Base-by-base conservation (phyloP, 768 basidiomycete genomes). In the Galerina sulciceps region DNA sequence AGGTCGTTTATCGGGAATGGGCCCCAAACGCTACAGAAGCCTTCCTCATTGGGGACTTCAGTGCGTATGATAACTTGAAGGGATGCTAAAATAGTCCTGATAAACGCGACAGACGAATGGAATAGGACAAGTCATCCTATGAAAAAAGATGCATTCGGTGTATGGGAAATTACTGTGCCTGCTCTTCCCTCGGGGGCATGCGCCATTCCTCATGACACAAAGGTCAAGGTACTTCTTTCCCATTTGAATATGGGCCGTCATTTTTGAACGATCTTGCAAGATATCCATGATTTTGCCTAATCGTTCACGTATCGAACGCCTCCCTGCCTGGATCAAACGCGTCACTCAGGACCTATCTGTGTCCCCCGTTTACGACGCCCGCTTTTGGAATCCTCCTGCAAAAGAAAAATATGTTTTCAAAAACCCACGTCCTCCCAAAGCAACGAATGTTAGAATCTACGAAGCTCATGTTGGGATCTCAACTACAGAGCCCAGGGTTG, bases 381-480 rank as follows among this genome's bases (percentile, higher is more conserved):
- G 93, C n/a, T 97, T 99, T 76, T 99, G 97, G 97, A 98, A 99
- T 72, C 97, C 97, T 1, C 88, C 93, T 17, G 68, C 77, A 40
- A 76, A 81, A 22, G 77, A 92, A 62, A 77, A 69, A 47, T 97
- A 98, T 78, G 77, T 79, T 26, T 96, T 96, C 79, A 96, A 94
- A 71, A 80, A 98, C 70, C 58, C 82, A 44, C 80, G 84, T 10
- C 93, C 93, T 10, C 79, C 84, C 0, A 84, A 86, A 58, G 88
- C 90, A 11, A 76, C 76, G 15, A 81, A 87, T 36, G 71, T 87
- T 43, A 88, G 89, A 62, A 95, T 99, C 58, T 99, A 99, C 69
- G 97, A 99, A 71, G 97, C 96, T 0, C 97, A 99, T 69, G 95
- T 99, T 62, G 97, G 97, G 6, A 99, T 99, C 59, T 96, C 97